Conservation (phyloP, 192 early-diverging fungal genomes). For the Rhizophagus sp. region DNA sequence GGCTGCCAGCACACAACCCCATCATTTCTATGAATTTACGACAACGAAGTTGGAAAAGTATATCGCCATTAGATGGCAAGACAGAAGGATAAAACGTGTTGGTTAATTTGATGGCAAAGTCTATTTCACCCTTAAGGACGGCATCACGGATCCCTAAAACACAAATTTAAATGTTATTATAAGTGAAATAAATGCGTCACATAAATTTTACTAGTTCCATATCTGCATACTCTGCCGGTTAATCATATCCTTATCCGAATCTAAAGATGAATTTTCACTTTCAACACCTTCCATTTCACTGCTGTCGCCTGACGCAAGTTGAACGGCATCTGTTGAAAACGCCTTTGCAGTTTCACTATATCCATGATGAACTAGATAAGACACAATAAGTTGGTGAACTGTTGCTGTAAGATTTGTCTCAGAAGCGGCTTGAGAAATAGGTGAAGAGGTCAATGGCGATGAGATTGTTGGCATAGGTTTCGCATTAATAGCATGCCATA, state of each 20-base stretch:
- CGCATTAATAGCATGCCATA: constrained; percentile 43
- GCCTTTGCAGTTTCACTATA: constrained; percentile 75
- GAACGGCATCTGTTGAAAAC: constrained; percentile 48
- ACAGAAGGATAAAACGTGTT: constrained; percentile 70
- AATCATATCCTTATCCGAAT: constrained; percentile 24
- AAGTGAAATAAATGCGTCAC: not conserved
- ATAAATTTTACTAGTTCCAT: not conserved
- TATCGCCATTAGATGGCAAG: constrained; percentile 56
- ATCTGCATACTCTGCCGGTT: constrained; percentile 26
- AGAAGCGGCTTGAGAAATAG: constrained; percentile 14
- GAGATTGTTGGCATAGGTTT: constrained; percentile 31
- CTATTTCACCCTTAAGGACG: constrained; percentile 76
- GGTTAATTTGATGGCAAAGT: constrained; percentile 66
- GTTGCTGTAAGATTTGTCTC: constrained; percentile 29
- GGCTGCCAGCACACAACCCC: constrained; percentile 5
- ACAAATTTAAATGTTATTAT: not conserved
- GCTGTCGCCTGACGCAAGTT: not conserved
- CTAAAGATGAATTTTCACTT: constrained; percentile 14
- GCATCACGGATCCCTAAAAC: constrained; percentile 45
- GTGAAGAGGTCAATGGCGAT: constrained; percentile 2
- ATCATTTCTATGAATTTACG: constrained; percentile 90
- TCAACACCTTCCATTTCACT: constrained; percentile 21
- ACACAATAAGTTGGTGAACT: constrained; percentile 70
- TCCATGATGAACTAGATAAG: constrained; percentile 84
- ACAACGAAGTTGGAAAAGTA: constrained; percentile 80